These are phyloP conservation scores for Nakazawaea sp. DNA, from an alignment of 805 yeast genomes.

Conservation along the genomic window DNA sequence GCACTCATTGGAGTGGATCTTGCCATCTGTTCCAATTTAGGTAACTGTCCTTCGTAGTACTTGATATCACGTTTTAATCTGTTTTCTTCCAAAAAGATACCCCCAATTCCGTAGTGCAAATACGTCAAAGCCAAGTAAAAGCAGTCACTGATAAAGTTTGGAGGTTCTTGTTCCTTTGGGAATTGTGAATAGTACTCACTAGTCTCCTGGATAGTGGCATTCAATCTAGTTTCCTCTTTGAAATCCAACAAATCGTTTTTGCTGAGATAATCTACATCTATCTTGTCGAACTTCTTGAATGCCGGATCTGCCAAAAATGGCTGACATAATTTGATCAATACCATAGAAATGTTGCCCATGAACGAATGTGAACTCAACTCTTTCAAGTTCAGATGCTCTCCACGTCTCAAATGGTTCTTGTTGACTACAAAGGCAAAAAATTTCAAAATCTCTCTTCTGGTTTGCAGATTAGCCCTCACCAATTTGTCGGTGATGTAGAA, in stretches of 20 bases:
- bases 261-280: constrained; percentile 64
- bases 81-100: constrained; percentile 52
- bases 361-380: constrained; percentile 73
- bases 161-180: constrained; percentile 15
- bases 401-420: constrained; percentile 79
- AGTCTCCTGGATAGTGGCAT: constrained; percentile 69
- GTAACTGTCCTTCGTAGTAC: constrained; percentile 46
- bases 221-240: constrained; percentile 74
- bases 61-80: constrained; percentile 43
- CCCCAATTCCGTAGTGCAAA: constrained; percentile 86
- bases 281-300: constrained; percentile 65
- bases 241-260: constrained; percentile 54
- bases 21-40: constrained; percentile 37
- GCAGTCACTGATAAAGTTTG: constrained; percentile 87
- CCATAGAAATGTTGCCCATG: constrained; percentile 66
- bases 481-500: constrained; percentile 68
- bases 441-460: constrained; percentile 57
- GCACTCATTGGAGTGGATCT: constrained; percentile 17
- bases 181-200: constrained; percentile 50
- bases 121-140: constrained; percentile 75
- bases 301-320: constrained; percentile 70
- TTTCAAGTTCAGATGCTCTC: constrained; percentile 67
- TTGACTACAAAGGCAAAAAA: constrained; percentile 75
- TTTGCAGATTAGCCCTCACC: constrained; percentile 60
- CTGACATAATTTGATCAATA: constrained; percentile 65